Conservation (phyloP, 768 basidiomycete species). For the Mrakia gelida region DNA sequence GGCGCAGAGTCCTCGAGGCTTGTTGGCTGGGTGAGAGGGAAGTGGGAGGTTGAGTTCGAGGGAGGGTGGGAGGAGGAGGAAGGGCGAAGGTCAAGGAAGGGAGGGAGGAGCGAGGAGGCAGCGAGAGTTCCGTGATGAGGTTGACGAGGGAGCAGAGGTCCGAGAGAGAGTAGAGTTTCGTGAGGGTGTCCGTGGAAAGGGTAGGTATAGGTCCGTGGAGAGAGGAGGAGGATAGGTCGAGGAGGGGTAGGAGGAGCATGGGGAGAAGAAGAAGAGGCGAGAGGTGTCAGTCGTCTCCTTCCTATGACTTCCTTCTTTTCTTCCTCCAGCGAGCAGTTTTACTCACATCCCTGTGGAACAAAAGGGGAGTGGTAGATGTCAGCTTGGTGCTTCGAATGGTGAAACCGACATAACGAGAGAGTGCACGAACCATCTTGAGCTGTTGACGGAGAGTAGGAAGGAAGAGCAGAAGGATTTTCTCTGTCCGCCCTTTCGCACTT, state of each 20-base stretch:
- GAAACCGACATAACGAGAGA: no score
- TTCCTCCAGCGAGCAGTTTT: background rate
- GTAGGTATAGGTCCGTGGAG: background rate
- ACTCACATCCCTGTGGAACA: slow-evolving; percentile 11
- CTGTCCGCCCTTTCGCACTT: no score
- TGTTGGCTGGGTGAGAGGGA: slow-evolving; percentile 64
- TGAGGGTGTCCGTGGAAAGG: background rate
- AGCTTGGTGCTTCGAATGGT: background rate
- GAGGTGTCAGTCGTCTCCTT: slow-evolving; percentile 9
- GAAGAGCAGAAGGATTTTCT: no score
- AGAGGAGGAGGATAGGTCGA: background rate
- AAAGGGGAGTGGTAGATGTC: background rate
- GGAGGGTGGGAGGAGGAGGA: background rate
- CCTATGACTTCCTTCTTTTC: background rate
- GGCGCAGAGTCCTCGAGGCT: slow-evolving; percentile 98
- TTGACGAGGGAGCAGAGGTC: slow-evolving; percentile 17
- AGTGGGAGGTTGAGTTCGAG: background rate
- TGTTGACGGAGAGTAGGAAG: background rate
- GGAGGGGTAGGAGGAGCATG: background rate
- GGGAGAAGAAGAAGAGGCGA: background rate
- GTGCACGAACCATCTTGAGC: background rate
- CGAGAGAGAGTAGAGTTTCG: background rate
- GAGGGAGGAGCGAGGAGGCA: background rate
- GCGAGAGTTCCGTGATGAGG: background rate
- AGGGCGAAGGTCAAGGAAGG: background rate